Evolutionary conservation across 768 basidiomycete genomes (phyloP).

Genomic region (Agrocybe praecox): DNA sequence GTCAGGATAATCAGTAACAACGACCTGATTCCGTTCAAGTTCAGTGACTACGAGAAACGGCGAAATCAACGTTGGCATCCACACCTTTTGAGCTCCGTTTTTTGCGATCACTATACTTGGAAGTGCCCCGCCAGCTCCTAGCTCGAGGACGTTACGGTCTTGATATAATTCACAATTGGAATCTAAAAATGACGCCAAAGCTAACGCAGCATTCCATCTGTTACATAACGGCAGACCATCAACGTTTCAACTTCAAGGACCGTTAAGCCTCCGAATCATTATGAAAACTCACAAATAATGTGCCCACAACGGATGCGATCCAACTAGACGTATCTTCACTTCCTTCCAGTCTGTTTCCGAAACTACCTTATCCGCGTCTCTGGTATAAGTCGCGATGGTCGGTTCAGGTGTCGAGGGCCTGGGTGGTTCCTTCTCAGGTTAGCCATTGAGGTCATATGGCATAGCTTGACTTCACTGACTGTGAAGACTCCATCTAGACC

Average conservation of each 20-base stretch:
- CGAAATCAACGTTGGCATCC: conserved; percentile 6
- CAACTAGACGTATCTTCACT: conserved; percentile 71
- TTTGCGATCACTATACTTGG: conserved; percentile 78
- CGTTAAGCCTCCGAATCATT: background rate
- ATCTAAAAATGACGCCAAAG: conserved; percentile 73
- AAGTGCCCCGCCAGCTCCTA: conserved; percentile 92
- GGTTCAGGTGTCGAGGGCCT: conserved; percentile 71
- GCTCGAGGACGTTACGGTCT: conserved; percentile 65
- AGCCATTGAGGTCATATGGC: conserved; percentile 4
- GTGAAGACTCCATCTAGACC: conserved; percentile 52
- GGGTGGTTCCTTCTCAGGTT: conserved; percentile 54
- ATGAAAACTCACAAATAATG: conserved; percentile 62
- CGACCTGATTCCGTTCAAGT: conserved; percentile 49
- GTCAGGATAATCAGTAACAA: conserved; percentile 95
- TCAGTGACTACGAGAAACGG: background rate
- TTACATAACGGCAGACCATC: background rate
- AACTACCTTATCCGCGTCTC: conserved; percentile 27
- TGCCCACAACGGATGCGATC: conserved; percentile 81
- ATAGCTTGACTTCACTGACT: conserved; percentile 30
- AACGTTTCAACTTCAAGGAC: too few species aligned
- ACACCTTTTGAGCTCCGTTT: conserved; percentile 71
- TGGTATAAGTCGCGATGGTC: conserved; percentile 51
- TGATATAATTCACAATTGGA: conserved; percentile 48
- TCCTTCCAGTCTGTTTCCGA: conserved; percentile 33
- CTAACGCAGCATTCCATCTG: conserved; percentile 83